These are phyloP conservation scores for Cymbidium sinense DNA, from an alignment of 106 monocot genomes.

Conservation along the genomic window DNA sequence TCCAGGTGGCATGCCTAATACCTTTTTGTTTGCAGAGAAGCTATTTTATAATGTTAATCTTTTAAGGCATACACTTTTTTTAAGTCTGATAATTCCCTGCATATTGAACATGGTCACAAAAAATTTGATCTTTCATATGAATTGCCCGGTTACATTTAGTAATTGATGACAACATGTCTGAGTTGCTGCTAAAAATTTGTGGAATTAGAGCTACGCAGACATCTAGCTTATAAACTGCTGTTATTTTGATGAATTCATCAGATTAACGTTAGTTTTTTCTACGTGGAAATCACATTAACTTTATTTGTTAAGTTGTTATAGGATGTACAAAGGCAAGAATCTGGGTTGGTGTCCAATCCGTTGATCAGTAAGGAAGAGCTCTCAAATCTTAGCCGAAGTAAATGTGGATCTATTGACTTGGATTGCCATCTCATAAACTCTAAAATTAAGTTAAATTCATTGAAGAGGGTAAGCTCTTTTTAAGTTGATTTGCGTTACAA, in stretches of 20 bases:
- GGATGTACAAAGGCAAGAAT: constrained; percentile 2
- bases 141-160: not conserved
- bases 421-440: not conserved
- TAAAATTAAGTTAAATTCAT: constrained; percentile 4
- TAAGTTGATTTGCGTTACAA: not conserved
- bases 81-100: not conserved
- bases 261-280: not conserved
- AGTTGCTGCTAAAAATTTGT: not conserved
- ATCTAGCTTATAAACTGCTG: not conserved
- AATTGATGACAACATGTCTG: not conserved
- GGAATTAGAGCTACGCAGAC: constrained; percentile 3
- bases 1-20: not conserved
- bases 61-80: not conserved
- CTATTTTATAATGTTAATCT: not conserved
- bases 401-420: not conserved
- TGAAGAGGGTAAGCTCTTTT: not conserved
- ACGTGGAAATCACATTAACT: not conserved
- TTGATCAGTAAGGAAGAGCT: not conserved
- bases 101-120: not conserved
- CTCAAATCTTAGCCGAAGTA: not conserved
- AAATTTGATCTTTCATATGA: constrained; percentile 1
- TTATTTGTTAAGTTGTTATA: not conserved
- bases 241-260: not conserved
- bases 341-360: not conserved
- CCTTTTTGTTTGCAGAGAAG: not conserved